phyloP scores from a whole-genome alignment of 2,329 filamentous ascomycete species.

The Fusarium papillatum region DNA sequence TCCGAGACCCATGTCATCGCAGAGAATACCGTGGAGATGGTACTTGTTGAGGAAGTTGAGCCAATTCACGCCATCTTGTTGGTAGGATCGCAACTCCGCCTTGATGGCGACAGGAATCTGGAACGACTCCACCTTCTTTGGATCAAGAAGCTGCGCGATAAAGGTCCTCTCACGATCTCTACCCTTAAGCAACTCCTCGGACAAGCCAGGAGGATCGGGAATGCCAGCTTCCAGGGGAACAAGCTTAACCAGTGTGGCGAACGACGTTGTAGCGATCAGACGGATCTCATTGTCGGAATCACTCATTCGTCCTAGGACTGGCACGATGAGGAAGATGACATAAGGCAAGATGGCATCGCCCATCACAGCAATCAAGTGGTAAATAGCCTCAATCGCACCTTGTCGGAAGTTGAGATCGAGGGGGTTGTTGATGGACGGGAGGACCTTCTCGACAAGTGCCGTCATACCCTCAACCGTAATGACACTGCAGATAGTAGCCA shows the following conservation, averaged over 20 bases:
- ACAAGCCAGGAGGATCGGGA: conserved; percentile 94
- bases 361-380: conserved; percentile 98
- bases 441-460: conserved; percentile 90
- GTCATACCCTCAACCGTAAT: conserved; percentile 97
- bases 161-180: conserved; percentile 96
- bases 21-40: conserved; percentile 97
- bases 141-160: conserved; percentile 95
- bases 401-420: conserved; percentile 91
- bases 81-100: conserved; percentile 94
- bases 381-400: conserved; percentile 94
- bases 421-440: conserved; percentile 93
- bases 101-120: conserved; percentile 97
- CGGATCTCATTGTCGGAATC: conserved; percentile 97
- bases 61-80: conserved; percentile 99
- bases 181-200: conserved; percentile 87
- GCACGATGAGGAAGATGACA: conserved; percentile 98
- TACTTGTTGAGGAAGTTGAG: conserved; percentile 98
- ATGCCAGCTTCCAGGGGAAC: conserved; percentile 98
- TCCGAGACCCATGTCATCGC: conserved; percentile 98
- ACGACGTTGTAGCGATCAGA: conserved; percentile 94
- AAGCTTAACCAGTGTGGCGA: conserved; percentile 96
- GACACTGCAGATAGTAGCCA: conserved; percentile 97
- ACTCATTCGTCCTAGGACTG: conserved; percentile 97
- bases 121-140: conserved; percentile 96
- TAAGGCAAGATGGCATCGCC: conserved; percentile 96